Conservation (phyloP, 1,139 yeast species). For the Candida sp. region DNA sequence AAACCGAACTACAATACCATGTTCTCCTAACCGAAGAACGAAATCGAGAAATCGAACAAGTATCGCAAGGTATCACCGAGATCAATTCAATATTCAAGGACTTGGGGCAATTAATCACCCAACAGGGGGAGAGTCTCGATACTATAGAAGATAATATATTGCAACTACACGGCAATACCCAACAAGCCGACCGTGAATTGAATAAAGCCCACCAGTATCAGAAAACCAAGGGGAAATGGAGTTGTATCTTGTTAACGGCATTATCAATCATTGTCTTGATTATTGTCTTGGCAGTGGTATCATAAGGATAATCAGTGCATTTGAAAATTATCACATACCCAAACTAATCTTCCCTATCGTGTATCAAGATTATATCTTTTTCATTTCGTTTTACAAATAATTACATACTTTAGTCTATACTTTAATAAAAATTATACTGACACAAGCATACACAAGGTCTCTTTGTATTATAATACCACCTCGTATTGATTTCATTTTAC, state of each 20-base stretch:
- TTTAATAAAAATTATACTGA: no score
- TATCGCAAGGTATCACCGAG: constrained; percentile 76
- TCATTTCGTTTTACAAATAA: no score
- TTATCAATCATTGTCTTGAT: constrained; percentile 35
- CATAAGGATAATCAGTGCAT: constrained; percentile 7
- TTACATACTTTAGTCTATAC: no score
- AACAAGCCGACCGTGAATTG: constrained; percentile 68
- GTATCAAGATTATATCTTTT: no score
- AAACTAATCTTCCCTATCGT: no score
- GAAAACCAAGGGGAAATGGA: constrained; percentile 66
- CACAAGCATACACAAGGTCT: no score
- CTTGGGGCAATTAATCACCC: constrained; percentile 69
- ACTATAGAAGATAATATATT: constrained; percentile 77
- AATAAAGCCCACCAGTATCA: constrained; percentile 75
- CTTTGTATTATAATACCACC: no score
- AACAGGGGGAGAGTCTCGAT: constrained; percentile 84
- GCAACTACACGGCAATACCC: constrained; percentile 62
- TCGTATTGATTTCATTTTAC: no score
- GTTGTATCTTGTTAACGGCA: constrained; percentile 57
- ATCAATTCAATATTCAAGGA: constrained; percentile 84
- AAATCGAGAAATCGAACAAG: constrained; percentile 66
- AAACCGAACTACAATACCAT: constrained; percentile 77
- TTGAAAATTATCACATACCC: no score
- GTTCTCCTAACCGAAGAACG: constrained; percentile 66
- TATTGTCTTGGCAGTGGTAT: constrained; percentile 33